Evolutionary conservation across 768 basidiomycete species (phyloP), one percentile per base, ranked within the genome.

Genomic region (Suillus lakei): DNA sequence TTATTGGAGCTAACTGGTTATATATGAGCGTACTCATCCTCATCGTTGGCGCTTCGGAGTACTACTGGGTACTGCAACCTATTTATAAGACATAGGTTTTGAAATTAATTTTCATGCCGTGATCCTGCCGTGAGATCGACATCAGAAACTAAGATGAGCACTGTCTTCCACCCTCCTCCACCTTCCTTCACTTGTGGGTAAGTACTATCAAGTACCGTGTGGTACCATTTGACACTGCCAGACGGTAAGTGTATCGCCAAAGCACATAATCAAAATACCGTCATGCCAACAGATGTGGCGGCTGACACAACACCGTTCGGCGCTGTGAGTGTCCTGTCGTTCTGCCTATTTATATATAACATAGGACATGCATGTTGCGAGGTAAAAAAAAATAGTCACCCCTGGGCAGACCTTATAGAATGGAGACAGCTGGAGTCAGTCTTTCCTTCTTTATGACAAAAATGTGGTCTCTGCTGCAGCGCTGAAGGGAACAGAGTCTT

Each of bases 241-340:
- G 21, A 13, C 10, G 12, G 51, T 32, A 10, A 53, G 30, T 58
- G 23, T 16, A 39, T 26, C 38, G 10, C 56, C 16, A 38, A 23
- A 55, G 16, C 34, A 36, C 23, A 12, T 13, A 56, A 38, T n/a
- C 12, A 23, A 38, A 23, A 34, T 58, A 59, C 58, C 26, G 5
- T 23, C 26, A 59, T 59, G 18, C 58, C 58, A 59, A 59, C 58
- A 12, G 58, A 58, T 39, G 51, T 1, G 51, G 5, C 48, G 15
- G 34, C 36, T 36, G 34, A 56, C 3, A 36, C 9, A 18, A 28
- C 26, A 39, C 26, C 12, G n/a, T n/a, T n/a, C n/a, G n/a, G n/a
- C n/a, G 56, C 18, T 39, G 56, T 28, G 5, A 21, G 56, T 9
- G 9, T 18, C 6, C 18, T 21, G 36, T n/a, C n/a, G 55, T 38